These are phyloP conservation scores for Apiospora aurea DNA, from an alignment of 2,329 filamentous ascomycete genomes.

Conservation along the genomic window DNA sequence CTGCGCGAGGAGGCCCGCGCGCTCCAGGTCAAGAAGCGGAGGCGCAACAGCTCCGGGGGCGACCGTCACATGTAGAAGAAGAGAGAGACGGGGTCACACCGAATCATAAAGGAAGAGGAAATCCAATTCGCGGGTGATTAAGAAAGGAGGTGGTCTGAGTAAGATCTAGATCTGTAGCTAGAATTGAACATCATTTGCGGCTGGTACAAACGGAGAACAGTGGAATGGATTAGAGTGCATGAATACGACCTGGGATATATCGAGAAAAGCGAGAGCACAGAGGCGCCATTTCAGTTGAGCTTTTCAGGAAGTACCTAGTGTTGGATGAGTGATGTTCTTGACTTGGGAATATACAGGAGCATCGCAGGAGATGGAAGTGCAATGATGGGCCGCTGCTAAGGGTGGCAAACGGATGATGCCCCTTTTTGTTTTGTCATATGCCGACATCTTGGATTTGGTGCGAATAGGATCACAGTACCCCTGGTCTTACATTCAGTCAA, in stretches of 20 bases:
- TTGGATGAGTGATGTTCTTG: not conserved
- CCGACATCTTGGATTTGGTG: not conserved
- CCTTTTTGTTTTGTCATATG: too few species aligned
- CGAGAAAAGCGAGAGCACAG: too few species aligned
- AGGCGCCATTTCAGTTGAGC: too few species aligned
- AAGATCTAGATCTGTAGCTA: slow-evolving; percentile 3
- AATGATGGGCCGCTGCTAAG: not conserved
- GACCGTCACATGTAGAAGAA: not conserved
- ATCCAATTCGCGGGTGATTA: not conserved
- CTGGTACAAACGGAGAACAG: not conserved
- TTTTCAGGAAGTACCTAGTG: too few species aligned
- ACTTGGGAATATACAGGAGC: not conserved
- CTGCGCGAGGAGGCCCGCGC: slow-evolving; percentile 65
- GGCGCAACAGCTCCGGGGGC: slow-evolving; percentile 12
- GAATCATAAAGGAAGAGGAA: not conserved
- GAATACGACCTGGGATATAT: too few species aligned
- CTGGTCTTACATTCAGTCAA: not conserved
- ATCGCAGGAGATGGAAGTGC: not conserved
- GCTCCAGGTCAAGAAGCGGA: slow-evolving; percentile 9
- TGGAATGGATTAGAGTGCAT: not conserved
- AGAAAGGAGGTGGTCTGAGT: not conserved
- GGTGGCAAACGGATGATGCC: not conserved
- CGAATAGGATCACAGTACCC: not conserved
- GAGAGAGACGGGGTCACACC: not conserved
- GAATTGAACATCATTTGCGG: not conserved